Evolutionary conservation across 306 rosid genomes (phyloP), one percentile per base, ranked within the genome.

Genomic region (Cotoneaster glaucophyllus): DNA sequence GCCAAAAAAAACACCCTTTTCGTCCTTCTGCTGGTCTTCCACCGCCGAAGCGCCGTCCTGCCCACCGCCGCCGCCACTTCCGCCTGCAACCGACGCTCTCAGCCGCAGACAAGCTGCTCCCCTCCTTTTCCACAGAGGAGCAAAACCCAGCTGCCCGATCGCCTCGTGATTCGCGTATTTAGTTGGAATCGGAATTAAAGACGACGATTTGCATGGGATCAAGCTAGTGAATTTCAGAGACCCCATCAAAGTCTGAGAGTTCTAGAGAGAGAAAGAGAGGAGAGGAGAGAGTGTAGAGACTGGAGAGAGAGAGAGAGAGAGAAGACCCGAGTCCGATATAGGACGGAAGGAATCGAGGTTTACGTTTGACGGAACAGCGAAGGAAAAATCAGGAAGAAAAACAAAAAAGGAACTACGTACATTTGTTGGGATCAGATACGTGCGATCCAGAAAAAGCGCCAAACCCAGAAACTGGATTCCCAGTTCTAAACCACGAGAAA

Each of bases 371-470:
- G 74, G 66, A 9, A 67, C 32, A 26, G n/a, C 39, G 56, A 61
- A 67, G 71, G 63, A 71, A n/a, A 79, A 67, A 67, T 14, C 52
- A 21, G 4, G 4, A 15, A n/a, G 41, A 37, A 70, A 64, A 41
- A 26, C 50, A 68, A 74, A 79, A 37, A 11, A 54, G 29, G 69
- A 12, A 41, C 76, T 13, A 79, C 74, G 70, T 34, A 52, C 75
- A 79, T 67, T 58, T 32, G 74, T 56, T 19, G 50, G 69, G 31
- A 34, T 25, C 63, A 45, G 54, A 18, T 4, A 19, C 1, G 48
- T 52, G 76, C 78, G 90, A 85, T 87, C 87, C 88, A 61, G 48
- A n/a, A 79, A 77, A 75, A 64, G 80, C 80, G 88, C 84, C 69
- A 85, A 74, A 78, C 4, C 10, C 64, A 43, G 4, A 13, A 63